Base-by-base conservation (phyloP, 2,329 filamentous ascomycete genomes). In the Emergomyces pasteurianus region DNA sequence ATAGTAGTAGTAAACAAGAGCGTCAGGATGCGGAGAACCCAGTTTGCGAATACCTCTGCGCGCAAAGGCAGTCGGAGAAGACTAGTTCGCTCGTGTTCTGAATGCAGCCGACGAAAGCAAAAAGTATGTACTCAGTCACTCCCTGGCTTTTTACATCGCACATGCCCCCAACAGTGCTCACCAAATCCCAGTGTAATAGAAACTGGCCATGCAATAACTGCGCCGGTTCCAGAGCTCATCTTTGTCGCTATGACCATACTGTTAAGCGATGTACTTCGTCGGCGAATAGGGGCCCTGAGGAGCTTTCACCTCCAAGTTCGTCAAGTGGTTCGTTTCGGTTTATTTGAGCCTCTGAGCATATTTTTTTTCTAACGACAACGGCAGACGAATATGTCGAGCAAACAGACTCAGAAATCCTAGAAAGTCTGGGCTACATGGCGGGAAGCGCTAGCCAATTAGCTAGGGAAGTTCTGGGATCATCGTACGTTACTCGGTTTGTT, bases 151-250 rank as follows among this genome's bases (percentile, higher is more conserved):
- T 26, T 46, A 21, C 40, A 46, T 57, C 18, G 26, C 34, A 40
- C 26, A 18, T 57, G 5, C 5, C 18, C 9, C 16, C n/a, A 46
- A 57, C 28, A 34, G 23, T 16, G 16, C 55, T 57, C 23, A 57
- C 55, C 18, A 57, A 57, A 21, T 23, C 40, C 23, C 55, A 57
- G 55, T 57, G 55, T 21, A 57, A 57, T 46, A 43, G 55, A 46
- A 40, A 57, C 31, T 57, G 55, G 55, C 55, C 55, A 21, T 57
- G 55, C 26, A 57, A 57, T n/a, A 57, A 57, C 40, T 57, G 55
- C n/a, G 55, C 55, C 9, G 55, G 55, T 38, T 57, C 55, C 21
- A 57, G 55, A 23, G 55, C 55, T 28, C 55, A 57, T 57, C 55
- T 57, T 31, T 57, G 55, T 46, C 55, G 55, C 42, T 57, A 57